Percentiles rank a stretch among this genome's conserved stretches.
Evolutionary conservation across 2,329 filamentous ascomycete genomes (phyloP).

Genomic region (Ascomycota sp.): DNA sequence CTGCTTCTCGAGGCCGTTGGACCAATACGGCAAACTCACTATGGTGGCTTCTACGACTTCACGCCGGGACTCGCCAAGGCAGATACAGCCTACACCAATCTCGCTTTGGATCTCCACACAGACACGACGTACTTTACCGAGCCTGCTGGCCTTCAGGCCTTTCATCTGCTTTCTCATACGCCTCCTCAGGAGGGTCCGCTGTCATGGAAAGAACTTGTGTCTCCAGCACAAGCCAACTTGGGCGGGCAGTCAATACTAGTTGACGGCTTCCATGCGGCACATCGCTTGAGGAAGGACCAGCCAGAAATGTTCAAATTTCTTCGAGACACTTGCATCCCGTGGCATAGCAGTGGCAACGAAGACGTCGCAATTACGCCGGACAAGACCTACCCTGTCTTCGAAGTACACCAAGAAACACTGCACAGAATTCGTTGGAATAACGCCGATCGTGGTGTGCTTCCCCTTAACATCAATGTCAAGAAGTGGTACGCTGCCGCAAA

Average conservation of each 20-base stretch:
- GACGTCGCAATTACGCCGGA: conserved; percentile 64
- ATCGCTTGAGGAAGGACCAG: conserved; percentile 32
- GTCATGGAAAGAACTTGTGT: too few relatives aligned
- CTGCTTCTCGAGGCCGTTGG: conserved; percentile 61
- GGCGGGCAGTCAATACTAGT: conserved; percentile 70
- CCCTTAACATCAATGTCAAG: conserved; percentile 27
- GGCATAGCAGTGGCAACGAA: conserved; percentile 77
- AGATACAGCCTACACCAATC: conserved; percentile 79
- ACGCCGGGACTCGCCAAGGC: conserved; percentile 72
- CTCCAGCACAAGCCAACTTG: conserved; percentile 10
- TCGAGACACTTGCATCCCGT: conserved; percentile 36
- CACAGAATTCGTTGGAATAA: conserved; percentile 79
- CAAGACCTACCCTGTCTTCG: conserved; percentile 50
- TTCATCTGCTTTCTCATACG: conserved; percentile 64
- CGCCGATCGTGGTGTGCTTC: conserved; percentile 58
- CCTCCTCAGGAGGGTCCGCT: conserved; percentile 16
- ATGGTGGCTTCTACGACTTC: conserved; percentile 67
- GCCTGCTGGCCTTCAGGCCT: conserved; percentile 75
- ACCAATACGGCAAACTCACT: conserved; percentile 79
- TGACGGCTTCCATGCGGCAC: conserved; percentile 63
- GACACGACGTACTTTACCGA: conserved; percentile 95
- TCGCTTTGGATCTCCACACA: conserved; percentile 68
- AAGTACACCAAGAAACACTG: conserved; percentile 24
- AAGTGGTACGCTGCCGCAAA: conserved; percentile 66
- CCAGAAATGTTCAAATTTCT: conserved; percentile 37